These are phyloP conservation scores for Vigna hirtella DNA, from an alignment of 306 rosid genomes.

Conservation along the genomic window DNA sequence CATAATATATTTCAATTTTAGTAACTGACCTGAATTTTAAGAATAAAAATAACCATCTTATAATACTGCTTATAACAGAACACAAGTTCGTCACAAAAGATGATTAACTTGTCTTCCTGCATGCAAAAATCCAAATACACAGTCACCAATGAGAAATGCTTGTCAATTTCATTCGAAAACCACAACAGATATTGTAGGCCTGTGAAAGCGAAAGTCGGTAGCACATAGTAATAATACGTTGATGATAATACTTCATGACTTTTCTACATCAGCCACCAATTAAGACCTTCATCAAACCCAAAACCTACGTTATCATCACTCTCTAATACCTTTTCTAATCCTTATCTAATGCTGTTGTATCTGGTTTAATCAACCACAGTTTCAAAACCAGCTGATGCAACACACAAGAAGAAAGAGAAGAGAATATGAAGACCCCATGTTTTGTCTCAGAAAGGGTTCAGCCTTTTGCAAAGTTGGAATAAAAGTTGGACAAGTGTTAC, in stretches of 20 bases:
- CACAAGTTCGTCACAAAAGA: background rate
- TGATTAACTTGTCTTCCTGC: background rate
- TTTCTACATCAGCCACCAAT: conserved; percentile 51
- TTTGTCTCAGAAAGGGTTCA: conserved; percentile 30
- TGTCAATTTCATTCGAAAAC: conserved; percentile 38
- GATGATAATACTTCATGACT: conserved; percentile 6
- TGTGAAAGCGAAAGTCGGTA: conserved; percentile 41
- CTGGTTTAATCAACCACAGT: background rate
- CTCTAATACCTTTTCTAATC: conserved; percentile 1
- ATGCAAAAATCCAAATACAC: conserved; percentile 25
- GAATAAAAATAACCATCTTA: no score
- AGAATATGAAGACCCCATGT: background rate
- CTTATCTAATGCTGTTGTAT: conserved; percentile 3
- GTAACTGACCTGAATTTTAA: no score
- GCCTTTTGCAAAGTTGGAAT: conserved; percentile 8
- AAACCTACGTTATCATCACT: background rate
- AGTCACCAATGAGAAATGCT: conserved; percentile 20
- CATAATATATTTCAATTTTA: no score
- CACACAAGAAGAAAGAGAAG: background rate
- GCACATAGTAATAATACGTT: conserved; percentile 21
- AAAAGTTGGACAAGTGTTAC: conserved; percentile 21
- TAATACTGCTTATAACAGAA: background rate
- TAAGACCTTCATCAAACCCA: conserved; percentile 41
- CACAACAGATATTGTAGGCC: conserved; percentile 18
- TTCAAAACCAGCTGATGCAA: background rate